Evolutionary conservation across 192 early-diverging fungal species (phyloP).

Genomic region (Powellomyces hirtus): DNA sequence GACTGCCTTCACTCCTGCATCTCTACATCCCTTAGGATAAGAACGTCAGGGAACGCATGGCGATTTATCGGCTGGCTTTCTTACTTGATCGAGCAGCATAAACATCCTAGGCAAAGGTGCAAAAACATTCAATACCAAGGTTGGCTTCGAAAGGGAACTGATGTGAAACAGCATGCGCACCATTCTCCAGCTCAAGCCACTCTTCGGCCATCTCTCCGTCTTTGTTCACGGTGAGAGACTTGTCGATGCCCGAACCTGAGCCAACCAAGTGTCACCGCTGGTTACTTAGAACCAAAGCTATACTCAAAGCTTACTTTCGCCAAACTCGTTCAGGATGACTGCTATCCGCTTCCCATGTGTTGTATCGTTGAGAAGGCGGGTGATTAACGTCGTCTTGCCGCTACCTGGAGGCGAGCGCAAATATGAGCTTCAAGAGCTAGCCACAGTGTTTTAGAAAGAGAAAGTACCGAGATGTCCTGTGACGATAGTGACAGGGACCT

Average conservation of each 20-base stretch:
- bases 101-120: no score
- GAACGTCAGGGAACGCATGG: no score
- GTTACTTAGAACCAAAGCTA: constrained; percentile 23
- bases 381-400: constrained; percentile 94
- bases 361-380: constrained; percentile 44
- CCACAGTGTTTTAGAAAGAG: no score
- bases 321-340: constrained; percentile 99
- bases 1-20: constrained; percentile 91
- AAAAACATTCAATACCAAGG: no score
- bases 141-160: no score
- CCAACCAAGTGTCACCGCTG: not conserved
- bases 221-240: constrained; percentile 78
- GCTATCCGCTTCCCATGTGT: constrained; percentile 94
- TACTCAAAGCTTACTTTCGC: constrained; percentile 76
- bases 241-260: constrained; percentile 86
- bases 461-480: constrained; percentile 59
- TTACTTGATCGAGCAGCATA: constrained; percentile 96
- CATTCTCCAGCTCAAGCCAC: constrained; percentile 97
- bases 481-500: constrained; percentile 61
- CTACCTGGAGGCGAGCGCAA: constrained; percentile 44
- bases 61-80: no score
- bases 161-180: no score
- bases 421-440: not conserved
- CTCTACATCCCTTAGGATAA: no score
- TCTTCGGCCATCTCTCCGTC: constrained; percentile 86